Conservation (phyloP, 345 rosid species). For the Ceriops zippeliana region DNA sequence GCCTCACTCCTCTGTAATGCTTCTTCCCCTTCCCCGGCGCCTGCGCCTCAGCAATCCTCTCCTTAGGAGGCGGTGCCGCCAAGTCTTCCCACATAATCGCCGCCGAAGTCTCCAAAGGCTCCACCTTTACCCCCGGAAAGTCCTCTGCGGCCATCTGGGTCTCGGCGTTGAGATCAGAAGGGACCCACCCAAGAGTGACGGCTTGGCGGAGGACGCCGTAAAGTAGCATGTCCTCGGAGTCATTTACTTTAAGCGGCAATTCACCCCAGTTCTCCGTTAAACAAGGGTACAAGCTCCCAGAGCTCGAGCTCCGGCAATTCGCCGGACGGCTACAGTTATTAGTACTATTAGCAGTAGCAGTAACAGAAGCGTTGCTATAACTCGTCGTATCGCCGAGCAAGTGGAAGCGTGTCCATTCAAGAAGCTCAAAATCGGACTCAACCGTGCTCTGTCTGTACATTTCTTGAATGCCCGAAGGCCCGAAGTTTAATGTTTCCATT, state of each 20-base stretch:
- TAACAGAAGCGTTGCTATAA: conserved; percentile 4
- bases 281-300: conserved; percentile 61
- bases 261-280: conserved; percentile 91
- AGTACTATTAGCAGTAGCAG: conserved; percentile 14
- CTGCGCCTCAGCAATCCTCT: conserved; percentile 6
- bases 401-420: conserved; percentile 52
- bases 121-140: conserved; percentile 38
- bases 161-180: conserved; percentile 33
- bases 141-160: neutral
- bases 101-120: conserved; percentile 24
- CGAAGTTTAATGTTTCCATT: too few species aligned
- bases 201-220: conserved; percentile 72
- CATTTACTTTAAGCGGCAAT: conserved; percentile 70
- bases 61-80: neutral
- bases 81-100: neutral
- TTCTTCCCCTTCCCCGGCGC: conserved; percentile 42
- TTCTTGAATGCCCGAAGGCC: neutral
- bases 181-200: conserved; percentile 72
- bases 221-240: conserved; percentile 86
- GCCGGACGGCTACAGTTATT: conserved; percentile 19
- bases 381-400: conserved; percentile 46
- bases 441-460: conserved; percentile 38
- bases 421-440: conserved; percentile 45
- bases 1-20: conserved; percentile 94
- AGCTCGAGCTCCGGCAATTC: conserved; percentile 59